Conservation (phyloP, 169 alveolate species). For the Cyclospora cayetanensis region DNA sequence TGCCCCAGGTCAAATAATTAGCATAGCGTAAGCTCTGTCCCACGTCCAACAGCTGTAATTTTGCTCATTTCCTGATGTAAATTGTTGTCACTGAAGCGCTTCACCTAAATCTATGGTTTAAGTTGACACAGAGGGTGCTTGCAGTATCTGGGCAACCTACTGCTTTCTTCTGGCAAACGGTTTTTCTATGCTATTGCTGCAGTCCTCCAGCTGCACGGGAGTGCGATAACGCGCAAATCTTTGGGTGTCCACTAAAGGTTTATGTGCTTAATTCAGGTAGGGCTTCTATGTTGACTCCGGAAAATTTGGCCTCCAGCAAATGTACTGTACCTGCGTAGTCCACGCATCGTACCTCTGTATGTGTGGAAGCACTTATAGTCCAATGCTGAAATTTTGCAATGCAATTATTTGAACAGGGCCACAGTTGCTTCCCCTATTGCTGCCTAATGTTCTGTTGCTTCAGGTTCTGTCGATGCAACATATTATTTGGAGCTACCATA, state of each 20-base stretch:
- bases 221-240: slow-evolving; percentile 58
- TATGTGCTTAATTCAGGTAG: slow-evolving; percentile 59
- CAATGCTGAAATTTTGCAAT: too few relatives aligned
- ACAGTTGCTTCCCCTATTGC: not conserved
- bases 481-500: slow-evolving; percentile 61
- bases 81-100: too few relatives aligned
- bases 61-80: too few relatives aligned
- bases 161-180: too few relatives aligned
- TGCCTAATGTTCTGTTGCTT: not conserved
- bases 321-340: too few relatives aligned
- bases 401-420: too few relatives aligned
- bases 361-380: too few relatives aligned
- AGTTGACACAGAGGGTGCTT: too few relatives aligned
- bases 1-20: slow-evolving; percentile 56
- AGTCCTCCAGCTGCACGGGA: slow-evolving; percentile 66
- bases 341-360: too few relatives aligned
- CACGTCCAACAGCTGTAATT: too few relatives aligned
- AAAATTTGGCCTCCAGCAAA: not conserved
- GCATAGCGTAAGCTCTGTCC: slow-evolving; percentile 65
- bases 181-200: slow-evolving; percentile 4
- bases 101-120: too few relatives aligned
- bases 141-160: too few relatives aligned
- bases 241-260: slow-evolving; percentile 61
- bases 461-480: slow-evolving; percentile 53
- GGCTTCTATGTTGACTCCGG: not conserved